Base-by-base conservation (phyloP, 2,329 filamentous ascomycete genomes). In the Metarhizium album region DNA sequence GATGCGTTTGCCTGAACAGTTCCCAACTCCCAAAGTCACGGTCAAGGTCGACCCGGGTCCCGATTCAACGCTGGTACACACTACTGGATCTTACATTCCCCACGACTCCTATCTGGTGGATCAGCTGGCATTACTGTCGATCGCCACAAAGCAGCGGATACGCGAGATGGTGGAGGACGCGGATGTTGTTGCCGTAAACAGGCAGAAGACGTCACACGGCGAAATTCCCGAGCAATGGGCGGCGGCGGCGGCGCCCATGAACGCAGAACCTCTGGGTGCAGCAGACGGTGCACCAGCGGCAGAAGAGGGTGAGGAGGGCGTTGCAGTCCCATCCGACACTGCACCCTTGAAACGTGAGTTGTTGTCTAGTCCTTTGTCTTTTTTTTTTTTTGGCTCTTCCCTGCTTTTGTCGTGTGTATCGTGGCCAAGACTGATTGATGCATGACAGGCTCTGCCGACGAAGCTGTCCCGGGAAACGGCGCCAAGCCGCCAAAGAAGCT, bases 101-200 rank as follows among this genome's bases (percentile, higher is more conserved):
- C 82, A 85, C 35, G 86, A 90, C 42, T 81, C 87, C 2, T 82
- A 79, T 49, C 72, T 95, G 33, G 84, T 86, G 14, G 90, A 95
- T 54, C 86, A 96, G 57, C 70, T 96, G 43, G 86, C 87, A 24
- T 74, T 96, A 16, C 65, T 96, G 52, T 93, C 89, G 5, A 77
- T 96, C 51, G 87, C 87, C 18, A 83, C 88, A 9, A 88, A 91
- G 62, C 86, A 94, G 58, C 79, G 89, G 27, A 59, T 96, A 37
- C 78, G 87, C 49, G 80, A 82, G 13, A 69, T 96, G 29, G 63
- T 96, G 3, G 86, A 90, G 61, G 90, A 95, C 59, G 83, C 88
- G 11, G 79, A 83, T 50, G 76, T 76, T 9, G 69, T 95, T 45
- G 80, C 88, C 3, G 75, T 76, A 53, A 86, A 80, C 53, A 81